Percentiles rank a stretch among this genome's conserved stretches.
Conservation (phyloP, 352 stramenopile genomes). For the Thraustochytrium sp. region DNA sequence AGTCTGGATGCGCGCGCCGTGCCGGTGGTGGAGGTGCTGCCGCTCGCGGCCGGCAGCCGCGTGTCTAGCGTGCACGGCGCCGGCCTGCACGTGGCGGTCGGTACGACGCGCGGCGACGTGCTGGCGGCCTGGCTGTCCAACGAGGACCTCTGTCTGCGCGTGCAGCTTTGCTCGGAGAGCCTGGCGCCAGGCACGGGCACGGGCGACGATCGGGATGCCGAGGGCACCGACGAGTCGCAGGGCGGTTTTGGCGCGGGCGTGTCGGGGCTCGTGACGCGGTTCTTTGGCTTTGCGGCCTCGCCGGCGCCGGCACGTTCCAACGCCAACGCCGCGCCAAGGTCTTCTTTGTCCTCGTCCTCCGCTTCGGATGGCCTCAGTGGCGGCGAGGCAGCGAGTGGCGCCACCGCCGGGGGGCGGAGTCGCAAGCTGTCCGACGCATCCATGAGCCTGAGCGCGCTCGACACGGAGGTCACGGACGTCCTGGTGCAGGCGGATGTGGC, state of each 20-base stretch:
- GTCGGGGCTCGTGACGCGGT: neutral
- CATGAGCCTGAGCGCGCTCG: no score
- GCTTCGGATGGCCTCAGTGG: neutral
- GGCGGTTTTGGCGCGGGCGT: neutral
- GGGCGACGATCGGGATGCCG: no score
- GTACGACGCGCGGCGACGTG: neutral
- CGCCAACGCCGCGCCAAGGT: neutral
- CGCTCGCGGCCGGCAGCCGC: neutral
- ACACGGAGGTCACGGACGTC: neutral
- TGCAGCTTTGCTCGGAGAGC: neutral
- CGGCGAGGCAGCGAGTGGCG: neutral
- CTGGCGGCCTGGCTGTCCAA: neutral
- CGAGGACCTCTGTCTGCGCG: slow-evolving; percentile 14
- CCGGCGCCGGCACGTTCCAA: neutral
- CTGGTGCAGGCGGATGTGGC: neutral
- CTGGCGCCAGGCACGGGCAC: neutral
- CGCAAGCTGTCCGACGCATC: no score
- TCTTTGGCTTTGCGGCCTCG: neutral
- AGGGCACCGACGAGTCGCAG: no score
- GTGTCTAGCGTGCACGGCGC: neutral
- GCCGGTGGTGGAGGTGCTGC: neutral
- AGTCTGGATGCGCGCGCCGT: neutral
- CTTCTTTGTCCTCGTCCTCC: neutral
- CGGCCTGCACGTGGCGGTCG: neutral
- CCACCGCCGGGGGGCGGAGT: neutral